Base-by-base conservation (phyloP, 2,329 filamentous ascomycete genomes). In the Talaromyces sp. region DNA sequence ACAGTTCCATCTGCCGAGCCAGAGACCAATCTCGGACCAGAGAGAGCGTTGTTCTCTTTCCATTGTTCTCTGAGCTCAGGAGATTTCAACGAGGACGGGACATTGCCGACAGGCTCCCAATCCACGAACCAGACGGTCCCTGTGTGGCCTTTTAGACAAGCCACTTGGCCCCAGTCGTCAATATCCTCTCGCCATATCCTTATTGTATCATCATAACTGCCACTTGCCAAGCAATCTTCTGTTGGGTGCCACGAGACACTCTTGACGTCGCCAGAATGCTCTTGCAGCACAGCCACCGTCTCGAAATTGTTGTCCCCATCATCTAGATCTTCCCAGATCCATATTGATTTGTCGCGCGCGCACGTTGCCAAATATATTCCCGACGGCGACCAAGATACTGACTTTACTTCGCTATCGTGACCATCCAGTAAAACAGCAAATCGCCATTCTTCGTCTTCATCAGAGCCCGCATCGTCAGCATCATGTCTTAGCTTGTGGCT, bases 261-360 rank as follows among this genome's bases (percentile, higher is more conserved):
- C 74, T 99, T 99, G 66, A 99, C 92, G 75, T 99, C 94, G 24
- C 90, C 92, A 53, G 92, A 89, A 73, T 99, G 94, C 76, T 97
- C 94, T 75, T 90, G 91, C 69, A 97, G 82, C 57, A 97, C 93
- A 0, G 93, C 94, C 17, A 97, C 87, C 1, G 94, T 97, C 81
- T 99, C 94, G 80, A 92, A 97, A 72, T 97, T 94, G 73, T 96
- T 93, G 59, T 96, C 92, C 17, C 88, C 89, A 66, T 90, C 88
- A 59, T 79, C 77, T 58, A 97, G 84, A 73, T 97, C 94, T 76
- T 99, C 94, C 94, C 94, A 99, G 68, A 99, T 91, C 94, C 94
- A 99, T 19, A 97, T 91, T 17, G 86, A 89, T 79, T 97, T 97
- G 74, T 99, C 94, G 54, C 94, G 84, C 57, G 87, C 90, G 75